Evolutionary conservation across 176 grass and related monocot species (phyloP).

Genomic region (Oryza meridionalis): DNA sequence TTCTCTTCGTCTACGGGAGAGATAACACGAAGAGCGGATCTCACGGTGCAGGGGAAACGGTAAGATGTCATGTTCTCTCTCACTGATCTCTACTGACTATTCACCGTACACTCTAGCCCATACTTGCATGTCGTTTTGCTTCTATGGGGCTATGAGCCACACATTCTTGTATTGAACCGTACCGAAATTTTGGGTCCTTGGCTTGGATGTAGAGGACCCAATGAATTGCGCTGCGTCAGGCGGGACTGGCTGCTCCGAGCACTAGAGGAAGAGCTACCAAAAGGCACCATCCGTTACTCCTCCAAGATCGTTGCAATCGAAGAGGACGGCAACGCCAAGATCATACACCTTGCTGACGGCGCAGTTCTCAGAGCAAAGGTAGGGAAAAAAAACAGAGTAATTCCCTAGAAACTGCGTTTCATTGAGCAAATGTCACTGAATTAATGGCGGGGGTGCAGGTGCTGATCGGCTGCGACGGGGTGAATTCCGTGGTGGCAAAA

Average conservation of each 20-base stretch:
- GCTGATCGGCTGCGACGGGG: slow-evolving; percentile 65
- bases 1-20: slow-evolving; percentile 23
- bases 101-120: no score
- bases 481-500: slow-evolving; percentile 78
- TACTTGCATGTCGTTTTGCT: no score
- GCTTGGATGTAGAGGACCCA: slow-evolving; percentile 31
- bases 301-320: slow-evolving; percentile 70
- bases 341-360: slow-evolving; percentile 66
- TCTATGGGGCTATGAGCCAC: no score
- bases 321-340: slow-evolving; percentile 49
- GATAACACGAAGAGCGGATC: neutral
- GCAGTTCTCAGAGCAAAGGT: slow-evolving; percentile 73
- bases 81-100: neutral
- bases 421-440: no score
- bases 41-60: slow-evolving; percentile 22
- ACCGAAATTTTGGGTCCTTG: neutral
- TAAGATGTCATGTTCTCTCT: neutral
- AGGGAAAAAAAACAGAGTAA: neutral
- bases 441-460: slow-evolving; percentile 39
- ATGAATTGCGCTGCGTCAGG: slow-evolving; percentile 57
- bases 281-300: slow-evolving; percentile 70
- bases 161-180: no score
- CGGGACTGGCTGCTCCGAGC: slow-evolving; percentile 59
- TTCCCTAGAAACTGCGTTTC: neutral
- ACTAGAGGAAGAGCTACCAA: slow-evolving; percentile 59